These are phyloP conservation scores for Artomyces pyxidatus DNA, from an alignment of 768 basidiomycete species.

Conservation along the genomic window DNA sequence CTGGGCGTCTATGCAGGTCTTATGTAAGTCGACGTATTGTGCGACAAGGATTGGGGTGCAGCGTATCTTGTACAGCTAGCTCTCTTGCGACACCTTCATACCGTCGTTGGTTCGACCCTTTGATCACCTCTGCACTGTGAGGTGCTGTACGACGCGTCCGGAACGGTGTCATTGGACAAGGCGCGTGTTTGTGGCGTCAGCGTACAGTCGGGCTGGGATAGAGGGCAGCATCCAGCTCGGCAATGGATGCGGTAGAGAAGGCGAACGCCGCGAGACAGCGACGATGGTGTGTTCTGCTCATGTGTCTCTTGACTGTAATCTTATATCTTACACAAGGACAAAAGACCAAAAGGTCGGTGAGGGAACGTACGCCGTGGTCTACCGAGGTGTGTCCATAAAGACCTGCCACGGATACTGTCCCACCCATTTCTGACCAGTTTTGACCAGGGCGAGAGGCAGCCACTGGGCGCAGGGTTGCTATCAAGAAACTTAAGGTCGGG, in stretches of 20 bases:
- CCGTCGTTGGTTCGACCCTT: too few relatives aligned
- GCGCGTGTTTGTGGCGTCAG: too few relatives aligned
- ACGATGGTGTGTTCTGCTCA: slow-evolving; percentile 50
- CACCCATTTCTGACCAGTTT: slow-evolving; percentile 3
- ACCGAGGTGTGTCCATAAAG: slow-evolving; percentile 65
- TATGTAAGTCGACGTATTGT: too few relatives aligned
- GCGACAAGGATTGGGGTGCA: too few relatives aligned
- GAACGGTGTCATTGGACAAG: too few relatives aligned
- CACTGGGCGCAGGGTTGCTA: slow-evolving; percentile 82
- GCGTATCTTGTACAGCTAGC: too few relatives aligned
- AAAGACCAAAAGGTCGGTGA: slow-evolving; percentile 82
- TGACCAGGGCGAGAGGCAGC: slow-evolving; percentile 59
- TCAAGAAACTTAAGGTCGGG: slow-evolving; percentile 97
- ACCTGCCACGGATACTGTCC: slow-evolving; percentile 6
- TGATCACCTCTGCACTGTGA: too few relatives aligned
- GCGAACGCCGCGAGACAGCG: slow-evolving; percentile 68
- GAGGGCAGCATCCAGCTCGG: neutral
- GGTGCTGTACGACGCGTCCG: too few relatives aligned
- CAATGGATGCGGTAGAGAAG: slow-evolving; percentile 78
- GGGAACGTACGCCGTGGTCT: slow-evolving; percentile 95
- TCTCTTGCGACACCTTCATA: too few relatives aligned
- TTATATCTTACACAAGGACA: slow-evolving; percentile 37
- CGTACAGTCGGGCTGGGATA: neutral
- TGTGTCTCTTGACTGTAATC: slow-evolving; percentile 1
- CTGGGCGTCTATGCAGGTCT: too few relatives aligned